Evolutionary conservation across 192 early-diverging fungal species (phyloP), one percentile per base, ranked within the genome.

Genomic region (Mortierella claussenii): DNA sequence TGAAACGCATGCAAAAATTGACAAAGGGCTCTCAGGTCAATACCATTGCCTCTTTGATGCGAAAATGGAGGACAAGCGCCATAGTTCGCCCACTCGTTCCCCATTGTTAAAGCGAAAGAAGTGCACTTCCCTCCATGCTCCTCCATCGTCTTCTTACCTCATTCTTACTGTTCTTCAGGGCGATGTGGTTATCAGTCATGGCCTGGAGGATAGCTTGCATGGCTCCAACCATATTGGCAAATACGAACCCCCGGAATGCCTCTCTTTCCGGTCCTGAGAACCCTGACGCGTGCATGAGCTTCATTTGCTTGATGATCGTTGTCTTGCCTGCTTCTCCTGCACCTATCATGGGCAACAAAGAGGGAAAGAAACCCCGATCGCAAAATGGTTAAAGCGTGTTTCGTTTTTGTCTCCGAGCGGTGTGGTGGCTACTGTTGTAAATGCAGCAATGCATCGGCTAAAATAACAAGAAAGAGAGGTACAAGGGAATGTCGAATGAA

Each of bases 281-380:
- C 15, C 86, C 86, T 9, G 80, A 66, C 8, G 82, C 79, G 55
- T 88, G 86, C 61, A 88, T 84, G 17, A 88, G 61, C 42, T 83
- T 80, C 86, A 88, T 88, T 48, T 88, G 86, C 46, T 88, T 88
- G 31, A 88, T 61, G 31, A 88, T 79, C 20, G 86, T 88, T 21
- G 84, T 83, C 65, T 88, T 88, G 36, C 86, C 86, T 13, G 84
- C 82, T 53, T 88, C 86, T 40, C 86, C 86, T 33, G 84, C 84
- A 48, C 85, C 85, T 84, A 65, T n/a, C n/a, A 40, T 40, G 7
- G 13, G 7, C 37, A 51, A 52, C 3, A 42, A 27, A 20, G 40
- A 58, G 12, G 32, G 30, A 42, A 48, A 33, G 3, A 13, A 54
- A 49, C 47, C n/a, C 8, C 21, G 36, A 21, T 28, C 7, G 58